Evolutionary conservation across 495 filamentous ascomycete genomes (phyloP).

Genomic region (Penicillium odoratum): DNA sequence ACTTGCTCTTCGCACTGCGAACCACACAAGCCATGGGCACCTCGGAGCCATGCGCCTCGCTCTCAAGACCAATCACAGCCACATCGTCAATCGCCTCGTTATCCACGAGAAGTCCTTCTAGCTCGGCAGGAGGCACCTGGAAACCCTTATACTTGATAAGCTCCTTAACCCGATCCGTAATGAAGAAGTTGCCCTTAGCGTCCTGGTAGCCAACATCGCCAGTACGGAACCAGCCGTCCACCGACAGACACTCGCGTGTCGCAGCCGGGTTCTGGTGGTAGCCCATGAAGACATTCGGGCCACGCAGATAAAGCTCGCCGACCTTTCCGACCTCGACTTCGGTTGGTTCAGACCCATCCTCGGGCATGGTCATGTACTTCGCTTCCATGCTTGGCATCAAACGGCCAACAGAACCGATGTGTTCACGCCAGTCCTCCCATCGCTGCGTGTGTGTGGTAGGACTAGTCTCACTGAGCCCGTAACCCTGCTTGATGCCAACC

Average conservation of each 20-base stretch:
- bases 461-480: constrained; percentile 82
- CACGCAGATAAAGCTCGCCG: constrained; percentile 64
- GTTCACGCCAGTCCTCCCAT: constrained; percentile 75
- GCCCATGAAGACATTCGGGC: constrained; percentile 69
- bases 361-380: constrained; percentile 67
- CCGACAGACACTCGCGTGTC: constrained; percentile 62
- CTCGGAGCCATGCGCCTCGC: constrained; percentile 69
- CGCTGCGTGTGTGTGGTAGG: constrained; percentile 58
- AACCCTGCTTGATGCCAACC: constrained; percentile 79
- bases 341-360: constrained; percentile 51
- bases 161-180: constrained; percentile 88
- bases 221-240: constrained; percentile 63
- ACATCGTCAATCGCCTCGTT: constrained; percentile 78
- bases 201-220: constrained; percentile 67
- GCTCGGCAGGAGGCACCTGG: constrained; percentile 84
- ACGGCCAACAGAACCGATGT: constrained; percentile 77
- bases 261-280: constrained; percentile 74
- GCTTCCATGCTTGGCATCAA: constrained; percentile 80
- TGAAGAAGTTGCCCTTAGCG: constrained; percentile 61
- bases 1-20: constrained; percentile 49
- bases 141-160: constrained; percentile 90
- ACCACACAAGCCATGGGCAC: constrained; percentile 84
- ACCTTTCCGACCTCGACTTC: constrained; percentile 60
- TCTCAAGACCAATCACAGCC: constrained; percentile 80
- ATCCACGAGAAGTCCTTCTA: constrained; percentile 73